Evolutionary conservation across 129 eudicot species (phyloP).

Genomic region (Flaveria ramosissima): DNA sequence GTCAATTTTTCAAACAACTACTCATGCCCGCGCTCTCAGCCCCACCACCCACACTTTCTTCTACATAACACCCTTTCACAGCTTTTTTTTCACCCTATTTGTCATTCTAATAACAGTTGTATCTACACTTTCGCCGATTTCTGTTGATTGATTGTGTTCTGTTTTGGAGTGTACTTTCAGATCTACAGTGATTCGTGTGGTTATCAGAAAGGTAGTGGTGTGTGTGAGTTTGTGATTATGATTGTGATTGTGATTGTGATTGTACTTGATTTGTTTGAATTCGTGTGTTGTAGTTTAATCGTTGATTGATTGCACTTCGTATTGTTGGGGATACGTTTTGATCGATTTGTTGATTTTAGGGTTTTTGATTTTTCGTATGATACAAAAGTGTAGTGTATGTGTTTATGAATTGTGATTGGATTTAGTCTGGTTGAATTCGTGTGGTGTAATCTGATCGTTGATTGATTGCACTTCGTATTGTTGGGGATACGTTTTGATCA

Average conservation of each 20-base stretch:
- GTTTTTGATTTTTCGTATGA: background rate
- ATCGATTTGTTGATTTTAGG: background rate
- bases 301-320: background rate
- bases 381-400: background rate
- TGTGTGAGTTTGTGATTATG: background rate
- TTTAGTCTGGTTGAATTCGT: background rate
- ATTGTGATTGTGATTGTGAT: too few species aligned
- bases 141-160: background rate
- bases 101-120: background rate
- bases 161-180: conserved; percentile 9
- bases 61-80: conserved; percentile 1
- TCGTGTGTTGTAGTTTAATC: background rate
- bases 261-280: background rate
- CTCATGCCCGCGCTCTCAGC: conserved; percentile 46
- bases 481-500: background rate
- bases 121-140: background rate
- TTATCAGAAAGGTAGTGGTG: conserved; percentile 13
- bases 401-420: too few species aligned
- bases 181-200: conserved; percentile 25
- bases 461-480: background rate
- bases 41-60: conserved; percentile 36
- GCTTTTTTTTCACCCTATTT: background rate
- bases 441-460: background rate
- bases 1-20: conserved; percentile 40
- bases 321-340: background rate